A percentile compares a stretch with the other conserved stretches of the same genome.
These are phyloP conservation scores for Galerina sulciceps DNA, from an alignment of 768 basidiomycete species.

Conservation along the genomic window DNA sequence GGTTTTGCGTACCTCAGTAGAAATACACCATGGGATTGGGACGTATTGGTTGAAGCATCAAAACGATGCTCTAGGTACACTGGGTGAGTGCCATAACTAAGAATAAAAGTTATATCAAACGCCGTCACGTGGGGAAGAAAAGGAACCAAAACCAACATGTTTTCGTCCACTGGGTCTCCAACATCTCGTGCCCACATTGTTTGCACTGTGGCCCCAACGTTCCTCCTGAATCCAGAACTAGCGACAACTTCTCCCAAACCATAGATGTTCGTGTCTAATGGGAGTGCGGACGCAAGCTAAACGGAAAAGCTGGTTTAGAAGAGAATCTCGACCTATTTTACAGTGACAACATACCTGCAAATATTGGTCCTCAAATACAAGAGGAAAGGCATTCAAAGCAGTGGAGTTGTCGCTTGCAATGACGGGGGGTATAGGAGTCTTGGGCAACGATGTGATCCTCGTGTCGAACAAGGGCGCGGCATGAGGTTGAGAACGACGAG, in stretches of 20 bases:
- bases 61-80: constrained; percentile 78
- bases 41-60: constrained; percentile 49
- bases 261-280: constrained; percentile 72
- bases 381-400: constrained; percentile 63
- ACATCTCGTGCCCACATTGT: constrained; percentile 70
- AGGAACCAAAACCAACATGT: constrained; percentile 48
- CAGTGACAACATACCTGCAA: constrained; percentile 54
- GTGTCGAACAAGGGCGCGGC: constrained; percentile 72
- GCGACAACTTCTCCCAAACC: constrained; percentile 78
- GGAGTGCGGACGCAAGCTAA: constrained; percentile 68
- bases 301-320: neutral
- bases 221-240: constrained; percentile 69
- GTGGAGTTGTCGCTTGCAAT: constrained; percentile 54
- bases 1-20: constrained; percentile 54
- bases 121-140: constrained; percentile 13
- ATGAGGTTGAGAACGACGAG: constrained; percentile 61
- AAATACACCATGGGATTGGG: constrained; percentile 78
- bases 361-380: constrained; percentile 83
- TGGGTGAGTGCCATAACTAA: constrained; percentile 74
- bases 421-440: constrained; percentile 61
- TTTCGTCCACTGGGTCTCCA: constrained; percentile 67
- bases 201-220: constrained; percentile 67
- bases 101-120: constrained; percentile 6
- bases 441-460: constrained; percentile 61
- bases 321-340: constrained; percentile 10